Evolutionary conservation across 306 rosid genomes (phyloP).

Genomic region (Geum urbanum): DNA sequence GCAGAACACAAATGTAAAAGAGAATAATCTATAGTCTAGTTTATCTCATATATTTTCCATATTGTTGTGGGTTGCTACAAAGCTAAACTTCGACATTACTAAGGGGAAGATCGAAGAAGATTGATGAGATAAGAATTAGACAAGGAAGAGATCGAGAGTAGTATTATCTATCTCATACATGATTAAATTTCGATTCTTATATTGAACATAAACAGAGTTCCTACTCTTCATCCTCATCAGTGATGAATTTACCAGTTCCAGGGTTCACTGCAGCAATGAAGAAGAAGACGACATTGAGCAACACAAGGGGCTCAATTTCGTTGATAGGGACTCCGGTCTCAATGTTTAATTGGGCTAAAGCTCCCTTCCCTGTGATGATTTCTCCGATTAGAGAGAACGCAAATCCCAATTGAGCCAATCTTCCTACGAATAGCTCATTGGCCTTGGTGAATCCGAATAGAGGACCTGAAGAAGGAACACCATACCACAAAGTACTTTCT

Average conservation of each 20-base stretch:
- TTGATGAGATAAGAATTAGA: background rate
- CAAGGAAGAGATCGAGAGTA: background rate
- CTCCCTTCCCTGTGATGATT: conserved; percentile 92
- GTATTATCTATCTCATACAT: conserved; percentile 19
- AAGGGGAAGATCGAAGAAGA: background rate
- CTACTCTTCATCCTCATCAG: conserved; percentile 63
- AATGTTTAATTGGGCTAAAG: conserved; percentile 86
- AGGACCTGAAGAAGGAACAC: conserved; percentile 49
- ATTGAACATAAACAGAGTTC: background rate
- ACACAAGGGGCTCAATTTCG: conserved; percentile 83
- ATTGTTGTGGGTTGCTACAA: background rate
- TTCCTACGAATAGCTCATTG: conserved; percentile 89
- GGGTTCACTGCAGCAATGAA: conserved; percentile 96
- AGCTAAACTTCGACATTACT: background rate
- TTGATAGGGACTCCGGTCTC: conserved; percentile 92
- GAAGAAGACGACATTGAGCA: conserved; percentile 85
- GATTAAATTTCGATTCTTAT: background rate
- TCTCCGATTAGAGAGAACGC: conserved; percentile 93
- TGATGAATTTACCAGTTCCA: conserved; percentile 82
- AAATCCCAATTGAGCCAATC: conserved; percentile 96
- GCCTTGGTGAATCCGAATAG: conserved; percentile 92
- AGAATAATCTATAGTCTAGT: no score
- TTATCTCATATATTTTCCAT: background rate
- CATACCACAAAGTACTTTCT: background rate
- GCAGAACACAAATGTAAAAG: no score